Percentiles rank a stretch among this genome's conserved stretches.
These are phyloP conservation scores for Eimeria maxima DNA, from an alignment of 169 alveolate species.

Conservation along the genomic window DNA sequence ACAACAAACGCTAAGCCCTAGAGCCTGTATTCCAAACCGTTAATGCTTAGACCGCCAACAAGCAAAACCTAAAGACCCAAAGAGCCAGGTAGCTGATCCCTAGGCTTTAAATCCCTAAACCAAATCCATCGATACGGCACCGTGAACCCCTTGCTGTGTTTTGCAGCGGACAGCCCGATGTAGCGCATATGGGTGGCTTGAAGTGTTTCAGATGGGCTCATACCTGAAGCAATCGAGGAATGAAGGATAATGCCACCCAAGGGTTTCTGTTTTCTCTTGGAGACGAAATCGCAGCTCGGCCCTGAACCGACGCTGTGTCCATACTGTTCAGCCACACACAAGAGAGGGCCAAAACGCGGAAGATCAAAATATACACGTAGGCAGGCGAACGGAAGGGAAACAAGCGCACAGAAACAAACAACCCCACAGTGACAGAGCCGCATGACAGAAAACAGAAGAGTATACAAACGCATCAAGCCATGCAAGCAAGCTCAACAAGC, in stretches of 20 bases:
- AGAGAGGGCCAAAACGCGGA: too few relatives aligned
- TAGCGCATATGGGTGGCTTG: too few relatives aligned
- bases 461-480: too few relatives aligned
- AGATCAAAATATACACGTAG: background rate
- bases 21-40: background rate
- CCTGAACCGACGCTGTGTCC: constrained; percentile 95
- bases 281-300: constrained; percentile 91
- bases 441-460: too few relatives aligned
- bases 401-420: background rate
- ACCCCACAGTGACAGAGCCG: background rate
- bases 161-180: too few relatives aligned
- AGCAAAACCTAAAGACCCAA: too few relatives aligned
- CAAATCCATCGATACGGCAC: too few relatives aligned
- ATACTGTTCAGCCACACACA: constrained; percentile 72
- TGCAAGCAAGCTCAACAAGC: background rate
- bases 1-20: background rate
- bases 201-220: background rate
- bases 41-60: background rate
- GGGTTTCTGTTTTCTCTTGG: constrained; percentile 74
- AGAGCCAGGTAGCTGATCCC: background rate
- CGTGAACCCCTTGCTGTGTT: too few relatives aligned
- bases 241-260: constrained; percentile 95
- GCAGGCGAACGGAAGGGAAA: too few relatives aligned
- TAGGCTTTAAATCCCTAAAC: background rate
- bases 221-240: constrained; percentile 94